Evolutionary conservation across 805 yeast genomes (phyloP), one percentile per base, ranked within the genome.

Genomic region (Martiniozyma abietophila): DNA sequence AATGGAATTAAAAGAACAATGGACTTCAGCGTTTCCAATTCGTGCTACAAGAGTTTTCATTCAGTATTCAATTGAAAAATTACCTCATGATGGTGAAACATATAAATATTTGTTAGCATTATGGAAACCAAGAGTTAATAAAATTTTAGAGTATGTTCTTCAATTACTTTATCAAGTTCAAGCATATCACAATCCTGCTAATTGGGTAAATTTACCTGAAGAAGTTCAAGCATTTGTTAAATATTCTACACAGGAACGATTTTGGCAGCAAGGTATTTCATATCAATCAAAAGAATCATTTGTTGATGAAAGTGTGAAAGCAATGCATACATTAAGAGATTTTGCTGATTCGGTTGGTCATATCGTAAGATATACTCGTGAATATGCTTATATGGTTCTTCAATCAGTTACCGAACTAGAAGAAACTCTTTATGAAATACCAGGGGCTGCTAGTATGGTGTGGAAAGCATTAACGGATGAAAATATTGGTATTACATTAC

Each of bases 331-430:
- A 0, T 61, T 92, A 38, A 71, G 97, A 45, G 98, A 92, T 59
- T 92, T 92, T 65, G 97, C 98, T 0, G 97, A 94, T 54, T 81
- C 95, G 10, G 94, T 92, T 10, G 99, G 98, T 12, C 96, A 92
- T 56, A 83, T 85, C 49, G 79, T 92, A 11, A 68, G 98, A 48
- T 92, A 94, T 51, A 92, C 98, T 0, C 72, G 98, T 45, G 98
- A 92, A 56, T 92, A 94, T 54, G 95, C 96, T 3, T 82, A 86
- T 52, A 60, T 89, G 43, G 84, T 96, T 1, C 67, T 92, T 23
- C 88, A 94, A 12, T 83, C 96, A 2, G 80, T 92, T 33, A 74
- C 95, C 0, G 89, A 84, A 48, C 65, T 92, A 36, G 96, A 92
- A 32, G 94, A 80, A 40, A 81, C 96, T 0, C 65, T 92, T 41